Evolutionary conservation across 495 filamentous ascomycete species (phyloP).

Genomic region (Trichocladium uniseriatum): DNA sequence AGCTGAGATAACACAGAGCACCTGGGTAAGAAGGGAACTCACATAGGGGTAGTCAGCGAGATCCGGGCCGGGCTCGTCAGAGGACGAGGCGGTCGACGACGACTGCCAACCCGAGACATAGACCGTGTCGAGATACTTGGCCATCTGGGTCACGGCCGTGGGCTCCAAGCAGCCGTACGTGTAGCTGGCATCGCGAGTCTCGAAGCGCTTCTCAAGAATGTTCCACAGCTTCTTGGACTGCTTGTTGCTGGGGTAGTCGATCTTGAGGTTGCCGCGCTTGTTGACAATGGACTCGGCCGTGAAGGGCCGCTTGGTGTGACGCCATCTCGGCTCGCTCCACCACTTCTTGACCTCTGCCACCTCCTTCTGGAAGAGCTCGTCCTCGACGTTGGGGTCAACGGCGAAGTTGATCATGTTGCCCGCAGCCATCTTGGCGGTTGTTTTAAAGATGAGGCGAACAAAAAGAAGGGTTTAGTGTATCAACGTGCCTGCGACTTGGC

Average conservation of each 20-base stretch:
- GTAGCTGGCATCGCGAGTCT: constrained; percentile 76
- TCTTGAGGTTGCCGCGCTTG: constrained; percentile 85
- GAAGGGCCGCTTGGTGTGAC: constrained; percentile 84
- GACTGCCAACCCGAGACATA: constrained; percentile 99
- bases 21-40: constrained; percentile 21
- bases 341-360: constrained; percentile 82
- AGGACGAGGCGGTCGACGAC: constrained; percentile 86
- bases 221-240: constrained; percentile 92
- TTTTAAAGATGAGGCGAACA: background rate
- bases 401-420: constrained; percentile 45
- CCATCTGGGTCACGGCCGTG: constrained; percentile 98
- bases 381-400: constrained; percentile 60
- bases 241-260: constrained; percentile 81
- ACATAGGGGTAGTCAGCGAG: constrained; percentile 97
- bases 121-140: constrained; percentile 95
- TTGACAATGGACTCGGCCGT: constrained; percentile 94
- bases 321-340: constrained; percentile 90
- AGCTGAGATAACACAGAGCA: background rate
- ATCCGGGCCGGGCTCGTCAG: constrained; percentile 94
- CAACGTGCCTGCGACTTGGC: too few species aligned
- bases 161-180: constrained; percentile 97
- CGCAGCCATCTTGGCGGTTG: constrained; percentile 40
- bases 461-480: background rate
- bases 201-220: constrained; percentile 75
- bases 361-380: constrained; percentile 68